These are phyloP conservation scores for Phytopythium litorale DNA, from an alignment of 352 stramenopile species.

Conservation along the genomic window DNA sequence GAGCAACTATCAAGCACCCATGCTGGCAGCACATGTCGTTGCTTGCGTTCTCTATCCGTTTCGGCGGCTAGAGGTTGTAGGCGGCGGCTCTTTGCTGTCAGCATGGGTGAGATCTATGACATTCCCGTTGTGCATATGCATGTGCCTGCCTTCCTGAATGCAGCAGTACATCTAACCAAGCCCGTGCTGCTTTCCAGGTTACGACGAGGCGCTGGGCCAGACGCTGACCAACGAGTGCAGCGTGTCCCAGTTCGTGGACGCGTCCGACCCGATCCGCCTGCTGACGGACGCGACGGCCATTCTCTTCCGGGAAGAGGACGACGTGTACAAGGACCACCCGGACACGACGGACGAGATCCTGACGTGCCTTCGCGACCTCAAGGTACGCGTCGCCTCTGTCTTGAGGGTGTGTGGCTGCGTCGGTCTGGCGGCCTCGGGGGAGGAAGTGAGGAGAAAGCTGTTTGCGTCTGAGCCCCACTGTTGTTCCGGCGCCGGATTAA, in stretches of 20 bases:
- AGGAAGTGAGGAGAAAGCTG: conserved; percentile 79
- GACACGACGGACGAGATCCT: conserved; percentile 81
- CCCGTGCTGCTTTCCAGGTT: conserved; percentile 49
- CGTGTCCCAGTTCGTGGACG: conserved; percentile 85
- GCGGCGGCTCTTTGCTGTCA: conserved; percentile 39
- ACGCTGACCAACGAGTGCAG: conserved; percentile 82
- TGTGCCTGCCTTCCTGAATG: not conserved
- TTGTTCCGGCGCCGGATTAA: conserved; percentile 88
- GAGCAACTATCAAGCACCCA: conserved; percentile 84
- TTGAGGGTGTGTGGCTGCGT: not conserved
- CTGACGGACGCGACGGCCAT: conserved; percentile 95
- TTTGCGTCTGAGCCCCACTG: conserved; percentile 78
- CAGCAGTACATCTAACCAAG: conserved; percentile 8
- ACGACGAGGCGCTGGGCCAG: conserved; percentile 89
- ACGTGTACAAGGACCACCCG: conserved; percentile 79
- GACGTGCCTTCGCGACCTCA: conserved; percentile 87
- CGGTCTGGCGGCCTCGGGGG: conserved; percentile 1
- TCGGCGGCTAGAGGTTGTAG: conserved; percentile 15
- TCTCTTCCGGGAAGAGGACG: conserved; percentile 79
- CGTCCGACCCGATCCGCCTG: conserved; percentile 93
- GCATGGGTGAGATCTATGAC: conserved; percentile 83
- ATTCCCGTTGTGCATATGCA: conserved; percentile 29
- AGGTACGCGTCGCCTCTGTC: conserved; percentile 44
- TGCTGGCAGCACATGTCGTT: conserved; percentile 42
- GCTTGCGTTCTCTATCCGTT: conserved; percentile 9